These are phyloP conservation scores for Tremella mesenterica DNA, from an alignment of 768 basidiomycete genomes.

Conservation along the genomic window DNA sequence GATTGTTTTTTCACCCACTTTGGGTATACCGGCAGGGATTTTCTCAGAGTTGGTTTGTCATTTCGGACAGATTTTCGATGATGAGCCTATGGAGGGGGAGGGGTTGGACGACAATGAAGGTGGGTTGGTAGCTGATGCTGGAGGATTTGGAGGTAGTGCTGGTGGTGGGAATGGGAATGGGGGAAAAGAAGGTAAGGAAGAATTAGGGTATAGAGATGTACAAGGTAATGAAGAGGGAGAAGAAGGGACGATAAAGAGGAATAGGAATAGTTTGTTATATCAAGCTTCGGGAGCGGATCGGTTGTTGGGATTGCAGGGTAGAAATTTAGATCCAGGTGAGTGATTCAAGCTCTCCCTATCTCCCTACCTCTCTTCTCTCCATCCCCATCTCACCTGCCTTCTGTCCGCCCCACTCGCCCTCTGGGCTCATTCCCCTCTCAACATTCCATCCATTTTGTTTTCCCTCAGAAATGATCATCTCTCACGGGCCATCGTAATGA, in stretches of 20 bases:
- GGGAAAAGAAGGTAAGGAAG: background rate
- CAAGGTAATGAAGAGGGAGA: slow-evolving; percentile 8
- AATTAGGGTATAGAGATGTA: too few species aligned
- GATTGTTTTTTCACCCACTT: slow-evolving; percentile 94
- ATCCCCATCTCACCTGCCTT: background rate
- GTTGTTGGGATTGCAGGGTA: slow-evolving; percentile 29
- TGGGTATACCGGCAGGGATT: slow-evolving; percentile 95
- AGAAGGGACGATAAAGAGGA: slow-evolving; percentile 25
- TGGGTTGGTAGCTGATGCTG: background rate
- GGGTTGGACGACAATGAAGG: slow-evolving; percentile 6
- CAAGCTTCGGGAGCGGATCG: slow-evolving; percentile 32
- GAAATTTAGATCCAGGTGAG: slow-evolving; percentile 32
- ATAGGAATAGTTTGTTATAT: slow-evolving; percentile 38
- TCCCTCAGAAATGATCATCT: too few species aligned
- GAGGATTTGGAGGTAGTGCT: background rate
- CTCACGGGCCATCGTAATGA: background rate
- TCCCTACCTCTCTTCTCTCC: background rate
- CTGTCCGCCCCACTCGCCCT: too few species aligned
- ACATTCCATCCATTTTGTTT: too few species aligned
- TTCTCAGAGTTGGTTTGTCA: slow-evolving; percentile 90
- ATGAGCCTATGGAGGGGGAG: slow-evolving; percentile 49
- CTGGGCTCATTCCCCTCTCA: too few species aligned
- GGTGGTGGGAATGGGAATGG: background rate
- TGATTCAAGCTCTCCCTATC: background rate
- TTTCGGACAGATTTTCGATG: slow-evolving; percentile 88